These are phyloP conservation scores for Pichia phayaonensis DNA, from an alignment of 805 yeast species.

Conservation along the genomic window DNA sequence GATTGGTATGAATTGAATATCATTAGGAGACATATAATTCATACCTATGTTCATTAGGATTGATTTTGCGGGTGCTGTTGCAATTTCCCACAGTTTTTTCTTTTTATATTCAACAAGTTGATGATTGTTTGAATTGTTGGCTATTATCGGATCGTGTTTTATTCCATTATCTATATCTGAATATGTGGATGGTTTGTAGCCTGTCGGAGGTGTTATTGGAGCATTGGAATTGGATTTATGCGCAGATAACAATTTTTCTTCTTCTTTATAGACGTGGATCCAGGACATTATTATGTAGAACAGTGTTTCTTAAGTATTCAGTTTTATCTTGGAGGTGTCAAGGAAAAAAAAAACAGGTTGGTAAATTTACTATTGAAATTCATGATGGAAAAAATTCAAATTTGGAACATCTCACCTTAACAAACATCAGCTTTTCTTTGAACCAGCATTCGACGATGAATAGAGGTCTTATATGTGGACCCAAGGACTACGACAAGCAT, in stretches of 20 bases:
- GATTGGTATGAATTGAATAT: conserved; percentile 83
- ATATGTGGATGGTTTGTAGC: not conserved
- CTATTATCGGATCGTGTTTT: not conserved
- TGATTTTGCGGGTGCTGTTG: conserved; percentile 68
- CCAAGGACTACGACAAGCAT: not conserved
- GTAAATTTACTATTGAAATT: no score
- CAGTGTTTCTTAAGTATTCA: no score
- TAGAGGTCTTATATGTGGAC: conserved; percentile 1
- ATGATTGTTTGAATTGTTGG: conserved; percentile 8
- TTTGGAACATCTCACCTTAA: not conserved
- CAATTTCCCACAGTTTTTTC: conserved; percentile 82
- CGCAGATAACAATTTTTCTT: not conserved
- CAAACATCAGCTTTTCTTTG: not conserved
- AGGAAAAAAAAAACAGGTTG: no score
- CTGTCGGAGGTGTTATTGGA: not conserved
- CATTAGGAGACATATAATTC: conserved; percentile 90
- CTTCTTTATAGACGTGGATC: not conserved
- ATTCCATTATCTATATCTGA: not conserved
- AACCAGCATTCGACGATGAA: not conserved
- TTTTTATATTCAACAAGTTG: conserved; percentile 33
- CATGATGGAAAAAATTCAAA: not conserved
- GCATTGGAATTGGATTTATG: not conserved
- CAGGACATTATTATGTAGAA: not conserved
- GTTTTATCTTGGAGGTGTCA: no score
- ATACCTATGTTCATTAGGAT: conserved; percentile 87